A percentile compares a stretch with the other conserved stretches of the same genome.
Conservation (phyloP, 306 rosid species). For the Quillaja saponaria region DNA sequence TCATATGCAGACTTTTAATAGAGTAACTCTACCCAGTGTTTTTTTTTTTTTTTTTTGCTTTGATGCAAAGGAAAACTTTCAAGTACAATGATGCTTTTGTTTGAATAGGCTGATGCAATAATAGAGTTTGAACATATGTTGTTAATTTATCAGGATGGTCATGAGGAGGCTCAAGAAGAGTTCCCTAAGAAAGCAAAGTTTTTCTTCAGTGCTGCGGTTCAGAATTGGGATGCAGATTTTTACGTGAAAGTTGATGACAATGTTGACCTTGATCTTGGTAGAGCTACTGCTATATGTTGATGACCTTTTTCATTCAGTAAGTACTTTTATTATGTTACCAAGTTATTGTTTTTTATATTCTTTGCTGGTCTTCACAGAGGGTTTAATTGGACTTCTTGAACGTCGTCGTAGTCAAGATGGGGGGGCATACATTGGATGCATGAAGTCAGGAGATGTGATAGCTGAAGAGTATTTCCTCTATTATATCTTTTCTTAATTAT, state of each 20-base stretch:
- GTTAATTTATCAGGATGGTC: constrained; percentile 68
- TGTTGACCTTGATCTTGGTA: constrained; percentile 86
- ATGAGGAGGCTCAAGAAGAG: constrained; percentile 99
- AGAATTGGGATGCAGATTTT: constrained; percentile 96
- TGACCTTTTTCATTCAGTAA: constrained; percentile 1
- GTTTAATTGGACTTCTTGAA: constrained; percentile 84
- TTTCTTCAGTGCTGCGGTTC: constrained; percentile 91
- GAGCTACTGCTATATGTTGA: constrained; percentile 22
- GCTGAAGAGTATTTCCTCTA: constrained; percentile 70
- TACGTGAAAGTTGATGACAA: constrained; percentile 90
- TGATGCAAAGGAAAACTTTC: no score
- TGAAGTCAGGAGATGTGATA: constrained; percentile 96
- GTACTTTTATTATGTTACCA: neutral
- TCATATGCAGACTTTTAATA: no score
- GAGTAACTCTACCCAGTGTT: no score
- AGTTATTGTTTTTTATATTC: constrained; percentile 4
- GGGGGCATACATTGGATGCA: constrained; percentile 90
- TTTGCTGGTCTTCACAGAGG: constrained; percentile 61
- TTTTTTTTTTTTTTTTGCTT: neutral
- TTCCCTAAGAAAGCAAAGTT: constrained; percentile 83
- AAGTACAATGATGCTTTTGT: neutral
- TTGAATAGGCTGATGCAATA: constrained; percentile 18
- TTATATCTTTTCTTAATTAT: constrained; percentile 29
- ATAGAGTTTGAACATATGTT: constrained; percentile 35
- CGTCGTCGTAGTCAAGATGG: constrained; percentile 86